These are phyloP conservation scores for Luvunga scandens DNA, from an alignment of 345 rosid genomes.

Conservation along the genomic window DNA sequence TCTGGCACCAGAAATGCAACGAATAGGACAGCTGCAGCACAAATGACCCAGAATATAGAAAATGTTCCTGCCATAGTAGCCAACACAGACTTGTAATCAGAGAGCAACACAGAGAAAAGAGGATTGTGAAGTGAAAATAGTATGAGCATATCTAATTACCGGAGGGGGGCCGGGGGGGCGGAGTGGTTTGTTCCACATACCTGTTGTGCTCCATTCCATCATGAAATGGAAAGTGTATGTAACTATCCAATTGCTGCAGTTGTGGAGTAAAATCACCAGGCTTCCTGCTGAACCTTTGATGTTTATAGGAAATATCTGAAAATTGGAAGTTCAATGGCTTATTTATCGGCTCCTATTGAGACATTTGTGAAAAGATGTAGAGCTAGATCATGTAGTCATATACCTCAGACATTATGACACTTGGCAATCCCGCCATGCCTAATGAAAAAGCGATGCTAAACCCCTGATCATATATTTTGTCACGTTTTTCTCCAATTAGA, in stretches of 20 bases:
- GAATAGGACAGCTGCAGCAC: slow-evolving; percentile 13
- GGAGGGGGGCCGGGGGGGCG: too few relatives aligned
- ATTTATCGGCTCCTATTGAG: background rate
- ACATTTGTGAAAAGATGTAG: background rate
- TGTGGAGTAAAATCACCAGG: background rate
- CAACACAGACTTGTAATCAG: background rate
- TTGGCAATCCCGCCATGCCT: slow-evolving; percentile 25
- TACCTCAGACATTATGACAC: background rate
- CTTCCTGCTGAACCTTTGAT: background rate
- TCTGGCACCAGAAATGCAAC: slow-evolving; percentile 23
- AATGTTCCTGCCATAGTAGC: slow-evolving; percentile 43
- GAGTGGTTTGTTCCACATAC: slow-evolving; percentile 10
- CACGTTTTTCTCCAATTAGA: too few relatives aligned
- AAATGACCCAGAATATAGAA: slow-evolving; percentile 34
- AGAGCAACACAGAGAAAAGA: background rate
- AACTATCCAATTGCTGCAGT: slow-evolving; percentile 32
- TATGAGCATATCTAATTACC: too few relatives aligned
- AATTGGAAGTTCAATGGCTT: background rate
- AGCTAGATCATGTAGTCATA: background rate
- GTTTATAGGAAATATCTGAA: slow-evolving; percentile 5
- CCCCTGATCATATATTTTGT: slow-evolving; percentile 4
- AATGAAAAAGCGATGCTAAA: slow-evolving; percentile 4
- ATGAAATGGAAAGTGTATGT: slow-evolving; percentile 48
- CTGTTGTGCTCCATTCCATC: slow-evolving; percentile 48
- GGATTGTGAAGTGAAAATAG: background rate